Percentiles rank a stretch among this genome's conserved stretches.
These are phyloP conservation scores for Calonectria crousiana DNA, from an alignment of 2,329 filamentous ascomycete species.

Conservation along the genomic window DNA sequence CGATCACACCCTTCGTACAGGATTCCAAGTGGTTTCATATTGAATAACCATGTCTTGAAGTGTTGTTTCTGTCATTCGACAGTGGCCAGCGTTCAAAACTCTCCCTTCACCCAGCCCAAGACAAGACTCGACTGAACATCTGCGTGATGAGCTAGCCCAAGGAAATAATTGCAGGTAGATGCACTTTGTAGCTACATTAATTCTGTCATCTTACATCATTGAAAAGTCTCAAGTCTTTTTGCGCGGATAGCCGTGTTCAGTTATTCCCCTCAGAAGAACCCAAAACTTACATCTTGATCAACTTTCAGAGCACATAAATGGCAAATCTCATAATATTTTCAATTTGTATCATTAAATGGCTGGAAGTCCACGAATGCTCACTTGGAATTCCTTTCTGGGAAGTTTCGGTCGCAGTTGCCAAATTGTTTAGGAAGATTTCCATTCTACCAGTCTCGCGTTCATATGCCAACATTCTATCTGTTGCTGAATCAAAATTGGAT, in stretches of 20 bases:
- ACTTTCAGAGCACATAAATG: too few relatives aligned
- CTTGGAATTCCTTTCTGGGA: neutral
- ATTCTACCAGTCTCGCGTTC: neutral
- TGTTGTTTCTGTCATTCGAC: neutral
- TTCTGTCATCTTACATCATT: neutral
- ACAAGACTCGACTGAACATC: neutral
- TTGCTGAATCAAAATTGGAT: neutral
- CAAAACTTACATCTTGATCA: neutral
- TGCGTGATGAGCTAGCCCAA: neutral
- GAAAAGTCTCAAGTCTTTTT: neutral
- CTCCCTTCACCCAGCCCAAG: too few relatives aligned
- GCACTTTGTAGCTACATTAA: neutral
- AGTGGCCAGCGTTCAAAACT: neutral
- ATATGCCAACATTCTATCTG: neutral
- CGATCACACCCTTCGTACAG: neutral
- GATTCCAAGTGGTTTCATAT: neutral
- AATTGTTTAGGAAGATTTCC: neutral
- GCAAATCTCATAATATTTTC: too few relatives aligned
- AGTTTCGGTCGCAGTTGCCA: neutral
- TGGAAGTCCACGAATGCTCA: neutral
- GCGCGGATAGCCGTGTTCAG: too few relatives aligned
- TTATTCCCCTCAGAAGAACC: neutral
- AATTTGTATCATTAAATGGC: neutral
- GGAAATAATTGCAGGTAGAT: neutral
- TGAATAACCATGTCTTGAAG: neutral